Evolutionary conservation across 805 yeast genomes (phyloP), one percentile per base, ranked within the genome.

Genomic region (Saccharomycopsis schoenii): DNA sequence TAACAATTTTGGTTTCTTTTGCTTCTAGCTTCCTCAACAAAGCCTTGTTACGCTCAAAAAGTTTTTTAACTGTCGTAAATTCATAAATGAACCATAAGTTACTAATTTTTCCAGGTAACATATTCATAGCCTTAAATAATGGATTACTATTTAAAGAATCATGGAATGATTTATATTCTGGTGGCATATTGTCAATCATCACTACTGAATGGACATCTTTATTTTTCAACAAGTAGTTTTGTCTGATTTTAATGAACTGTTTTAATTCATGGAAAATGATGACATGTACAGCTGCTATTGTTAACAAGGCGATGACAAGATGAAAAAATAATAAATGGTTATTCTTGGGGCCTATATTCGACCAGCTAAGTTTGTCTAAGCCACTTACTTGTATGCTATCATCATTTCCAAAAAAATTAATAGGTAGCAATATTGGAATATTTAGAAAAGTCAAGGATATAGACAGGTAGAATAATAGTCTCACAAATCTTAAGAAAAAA

Each of bases 321-420:
- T 90, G 97, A 24, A 83, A 81, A 62, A 83, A 75, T 62, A 86
- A 76, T 24, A 81, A 70, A 3, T 71, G 68, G 0, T 83, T 78
- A 55, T 81, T 80, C 1, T 76, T 66, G 4, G 79, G 75, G 0
- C 89, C 79, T 2, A 89, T 78, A 67, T 88, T 86, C 2, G 94
- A 83, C 70, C 88, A 80, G 19, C 96, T 87, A 8, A 89, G 74
- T 57, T 72, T 75, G 67, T 90, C 96, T 56, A 91, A 72, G 0
- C 91, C 89, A 3, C 2, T 70, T 70, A 15, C 67, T 8, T 47
- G 37, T 36, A 41, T 41, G n/a, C 56, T 21, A 39, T 47, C 61
- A 21, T 66, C 67, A 50, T 69, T 67, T 2, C 75, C 73, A 11
- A 57, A 50, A 59, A 68, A 73, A 69, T 89, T 89, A 0, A 89